Base-by-base conservation (phyloP, 148 eudicot species). In the Cornus kousa region DNA sequence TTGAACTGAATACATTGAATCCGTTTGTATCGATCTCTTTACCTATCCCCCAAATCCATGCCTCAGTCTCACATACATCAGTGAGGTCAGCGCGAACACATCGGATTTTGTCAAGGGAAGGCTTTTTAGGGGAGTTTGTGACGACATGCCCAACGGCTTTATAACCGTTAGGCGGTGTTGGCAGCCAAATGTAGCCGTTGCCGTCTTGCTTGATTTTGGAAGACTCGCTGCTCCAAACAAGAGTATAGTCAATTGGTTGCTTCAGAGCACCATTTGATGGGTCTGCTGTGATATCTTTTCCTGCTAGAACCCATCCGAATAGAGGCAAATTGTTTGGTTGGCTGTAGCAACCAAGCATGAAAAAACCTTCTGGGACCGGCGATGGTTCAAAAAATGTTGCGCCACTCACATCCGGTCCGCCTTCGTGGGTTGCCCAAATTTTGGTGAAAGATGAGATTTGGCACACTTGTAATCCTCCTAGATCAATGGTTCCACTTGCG, bases 131-230 rank as follows among this genome's bases (percentile, higher is more conserved):
- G 12, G 86, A 72, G 48, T 11, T 77, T 0, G 83, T 80, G 68
- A 83, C 77, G 4, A 77, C 65, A 37, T 77, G 78, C 4, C 86
- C 86, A 62, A 70, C 69, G 11, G 83, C 68, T 31, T 77, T 80
- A 53, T 83, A 83, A 20, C 86, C 86, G 7, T 73, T 71, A 19
- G 86, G 86, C 22, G 86, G 78, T 5, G 13, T 83, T 59, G 86
- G 86, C 9, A 80, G 80, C 86, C 86, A 83, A 20, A 83, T 72
- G 48, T 83, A 83, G 0, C 86, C 86, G 62, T 68, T 74, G 2
- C 73, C 80, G 43, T 77, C 80, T 77, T 60, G 43, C 66, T 77
- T 77, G 23, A 33, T 70, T 22, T 83, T 83, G 35, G 70, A 46
- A 22, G 83, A 73, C 55, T 80, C 35, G 0, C 83, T 83, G 13